A percentile compares a stretch with the other conserved stretches of the same genome.
Conservation (phyloP, 75 land plant genomes). For the Larix kaempferi region DNA sequence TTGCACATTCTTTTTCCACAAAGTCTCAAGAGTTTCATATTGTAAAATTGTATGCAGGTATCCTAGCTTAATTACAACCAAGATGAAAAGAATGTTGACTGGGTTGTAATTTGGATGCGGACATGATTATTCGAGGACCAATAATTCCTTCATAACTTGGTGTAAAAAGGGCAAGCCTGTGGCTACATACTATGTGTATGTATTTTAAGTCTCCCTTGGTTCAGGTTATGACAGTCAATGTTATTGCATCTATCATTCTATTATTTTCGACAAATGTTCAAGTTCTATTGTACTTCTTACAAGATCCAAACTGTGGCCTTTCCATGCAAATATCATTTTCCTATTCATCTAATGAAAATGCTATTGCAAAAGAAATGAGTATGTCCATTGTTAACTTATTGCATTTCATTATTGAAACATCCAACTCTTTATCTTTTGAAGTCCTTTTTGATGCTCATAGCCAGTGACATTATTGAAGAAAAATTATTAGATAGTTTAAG, state of each 20-base stretch:
- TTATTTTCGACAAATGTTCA: neutral
- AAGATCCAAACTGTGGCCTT: neutral
- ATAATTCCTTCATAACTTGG: constrained; percentile 95
- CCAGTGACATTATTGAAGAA: neutral
- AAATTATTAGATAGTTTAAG: neutral
- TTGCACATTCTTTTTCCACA: neutral
- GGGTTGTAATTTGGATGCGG: constrained; percentile 98
- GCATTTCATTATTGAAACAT: neutral
- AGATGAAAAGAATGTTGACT: constrained; percentile 89
- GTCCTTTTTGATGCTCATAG: too few relatives aligned
- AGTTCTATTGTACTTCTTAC: neutral
- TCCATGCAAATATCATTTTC: neutral
- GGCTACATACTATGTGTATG: constrained; percentile 86
- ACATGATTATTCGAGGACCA: constrained; percentile 84
- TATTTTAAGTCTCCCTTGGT: neutral
- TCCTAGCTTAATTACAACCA: constrained; percentile 88
- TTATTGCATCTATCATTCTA: neutral
- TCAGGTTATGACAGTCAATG: neutral
- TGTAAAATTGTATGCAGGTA: constrained; percentile 50
- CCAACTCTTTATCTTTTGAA: too few relatives aligned
- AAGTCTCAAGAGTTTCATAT: neutral
- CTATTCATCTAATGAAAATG: neutral
- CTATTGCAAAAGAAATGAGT: constrained; percentile 1
- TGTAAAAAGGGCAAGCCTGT: constrained; percentile 86
- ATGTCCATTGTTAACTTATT: neutral